Evolutionary conservation across 257 asterid species (phyloP).

Genomic region (Avicennia marina): DNA sequence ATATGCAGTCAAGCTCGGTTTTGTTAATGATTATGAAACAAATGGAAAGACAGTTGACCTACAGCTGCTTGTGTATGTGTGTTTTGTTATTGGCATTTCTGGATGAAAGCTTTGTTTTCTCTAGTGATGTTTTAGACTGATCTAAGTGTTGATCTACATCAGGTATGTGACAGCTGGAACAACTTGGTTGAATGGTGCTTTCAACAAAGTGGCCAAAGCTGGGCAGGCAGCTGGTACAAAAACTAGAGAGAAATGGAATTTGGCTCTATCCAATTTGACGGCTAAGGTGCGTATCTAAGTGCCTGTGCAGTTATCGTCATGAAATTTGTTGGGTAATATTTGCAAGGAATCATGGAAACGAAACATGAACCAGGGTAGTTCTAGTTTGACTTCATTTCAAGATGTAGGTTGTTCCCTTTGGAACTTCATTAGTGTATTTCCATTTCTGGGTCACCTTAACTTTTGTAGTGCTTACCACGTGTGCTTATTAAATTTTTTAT

Average conservation of each 20-base stretch:
- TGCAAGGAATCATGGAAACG: too few relatives aligned
- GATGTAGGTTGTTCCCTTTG: too few relatives aligned
- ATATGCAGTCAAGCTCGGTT: neutral
- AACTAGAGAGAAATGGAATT: conserved; percentile 87
- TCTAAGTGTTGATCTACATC: conserved; percentile 27
- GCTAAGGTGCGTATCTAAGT: conserved; percentile 53
- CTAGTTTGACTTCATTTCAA: too few relatives aligned
- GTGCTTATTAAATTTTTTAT: neutral
- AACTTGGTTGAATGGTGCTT: conserved; percentile 89
- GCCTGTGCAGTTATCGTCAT: neutral
- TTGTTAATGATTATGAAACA: neutral
- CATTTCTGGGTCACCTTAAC: neutral
- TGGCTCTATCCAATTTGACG: conserved; percentile 70
- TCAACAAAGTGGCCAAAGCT: conserved; percentile 81
- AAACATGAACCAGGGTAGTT: too few relatives aligned
- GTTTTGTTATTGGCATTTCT: neutral
- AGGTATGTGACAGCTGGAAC: conserved; percentile 96
- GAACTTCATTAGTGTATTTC: too few relatives aligned
- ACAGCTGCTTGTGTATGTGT: neutral
- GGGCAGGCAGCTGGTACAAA: conserved; percentile 90
- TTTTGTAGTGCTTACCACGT: neutral
- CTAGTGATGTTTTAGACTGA: conserved; percentile 2
- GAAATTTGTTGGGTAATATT: neutral
- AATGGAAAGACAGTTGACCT: neutral
- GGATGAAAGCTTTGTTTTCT: neutral